These are phyloP conservation scores for Phytophthora colocasiae DNA, from an alignment of 352 stramenopile species.

Conservation along the genomic window DNA sequence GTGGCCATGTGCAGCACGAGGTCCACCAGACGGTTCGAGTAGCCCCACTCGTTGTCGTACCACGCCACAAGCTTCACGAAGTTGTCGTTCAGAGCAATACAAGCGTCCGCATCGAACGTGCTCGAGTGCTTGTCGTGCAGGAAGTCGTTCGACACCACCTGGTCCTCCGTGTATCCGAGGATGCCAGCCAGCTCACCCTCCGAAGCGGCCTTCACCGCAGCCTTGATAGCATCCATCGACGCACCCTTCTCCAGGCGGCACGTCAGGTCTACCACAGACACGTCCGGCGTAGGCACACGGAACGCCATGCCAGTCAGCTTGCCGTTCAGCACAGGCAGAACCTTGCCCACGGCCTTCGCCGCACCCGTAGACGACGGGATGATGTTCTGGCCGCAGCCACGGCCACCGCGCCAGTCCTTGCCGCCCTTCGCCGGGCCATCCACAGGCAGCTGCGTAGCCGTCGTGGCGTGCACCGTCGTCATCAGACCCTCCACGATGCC, in stretches of 20 bases:
- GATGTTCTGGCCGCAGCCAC: constrained; percentile 98
- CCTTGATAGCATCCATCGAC: constrained; percentile 98
- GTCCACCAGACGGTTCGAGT: constrained; percentile 97
- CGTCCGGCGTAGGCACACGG: constrained; percentile 90
- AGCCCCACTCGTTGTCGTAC: constrained; percentile 99
- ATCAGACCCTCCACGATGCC: constrained; percentile 98
- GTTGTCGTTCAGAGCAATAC: constrained; percentile 91
- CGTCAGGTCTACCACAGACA: constrained; percentile 92
- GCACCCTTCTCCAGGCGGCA: constrained; percentile 83
- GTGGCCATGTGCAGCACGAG: constrained; percentile 96
- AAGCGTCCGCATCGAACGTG: constrained; percentile 38
- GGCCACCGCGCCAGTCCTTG: constrained; percentile 98
- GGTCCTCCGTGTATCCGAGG: constrained; percentile 98
- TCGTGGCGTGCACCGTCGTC: constrained; percentile 99
- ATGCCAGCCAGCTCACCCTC: constrained; percentile 96
- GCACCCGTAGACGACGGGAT: constrained; percentile 98
- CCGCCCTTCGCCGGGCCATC: constrained; percentile 94
- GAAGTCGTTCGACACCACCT: constrained; percentile 98
- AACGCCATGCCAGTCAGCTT: constrained; percentile 94
- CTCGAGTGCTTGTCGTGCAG: constrained; percentile 88
- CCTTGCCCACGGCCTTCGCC: constrained; percentile 81
- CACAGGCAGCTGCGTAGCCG: constrained; percentile 97
- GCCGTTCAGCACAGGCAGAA: constrained; percentile 92
- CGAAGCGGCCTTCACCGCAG: constrained; percentile 93
- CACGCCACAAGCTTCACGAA: constrained; percentile 99